phyloP scores from a whole-genome alignment of 768 basidiomycete species.

The Suillus variegatus region DNA sequence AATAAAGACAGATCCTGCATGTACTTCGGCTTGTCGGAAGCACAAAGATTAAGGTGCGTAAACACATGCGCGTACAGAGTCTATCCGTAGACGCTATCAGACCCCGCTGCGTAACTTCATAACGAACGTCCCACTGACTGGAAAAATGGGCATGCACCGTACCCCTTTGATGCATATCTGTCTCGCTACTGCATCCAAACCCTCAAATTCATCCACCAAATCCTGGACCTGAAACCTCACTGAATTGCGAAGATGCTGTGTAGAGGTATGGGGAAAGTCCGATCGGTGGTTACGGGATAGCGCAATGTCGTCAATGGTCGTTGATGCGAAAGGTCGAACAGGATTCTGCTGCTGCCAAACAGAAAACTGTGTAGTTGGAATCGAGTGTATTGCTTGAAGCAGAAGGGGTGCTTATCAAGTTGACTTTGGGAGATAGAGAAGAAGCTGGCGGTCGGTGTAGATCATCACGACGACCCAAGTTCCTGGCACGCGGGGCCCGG shows the following conservation, averaged over 20 bases:
- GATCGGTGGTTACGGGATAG: conserved; percentile 25
- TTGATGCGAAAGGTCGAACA: conserved; percentile 8
- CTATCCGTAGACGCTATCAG: conserved; percentile 14
- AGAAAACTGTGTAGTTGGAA: conserved; percentile 19
- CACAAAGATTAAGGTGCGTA: conserved; percentile 27
- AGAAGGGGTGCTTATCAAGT: background rate
- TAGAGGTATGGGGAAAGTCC: conserved; percentile 23
- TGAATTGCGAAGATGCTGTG: conserved; percentile 20
- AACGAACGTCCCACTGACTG: conserved; percentile 14
- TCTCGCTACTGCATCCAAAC: conserved; percentile 16
- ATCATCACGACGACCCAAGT: background rate
- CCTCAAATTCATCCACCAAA: conserved; percentile 19
- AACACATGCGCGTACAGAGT: conserved; percentile 25
- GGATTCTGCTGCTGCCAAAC: conserved; percentile 20
- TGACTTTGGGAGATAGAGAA: background rate
- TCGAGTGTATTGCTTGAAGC: background rate
- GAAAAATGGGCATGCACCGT: conserved; percentile 22
- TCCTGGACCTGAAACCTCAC: conserved; percentile 23
- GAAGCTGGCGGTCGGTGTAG: background rate
- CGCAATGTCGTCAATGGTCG: conserved; percentile 24
- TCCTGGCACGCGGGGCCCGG: background rate
- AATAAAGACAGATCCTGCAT: background rate
- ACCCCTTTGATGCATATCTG: conserved; percentile 20
- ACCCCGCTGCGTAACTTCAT: background rate
- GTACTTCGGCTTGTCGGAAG: conserved; percentile 18